A percentile compares a stretch with the other conserved stretches of the same genome.
These are phyloP conservation scores for Limnanthes douglasii DNA, from an alignment of 345 rosid genomes.

Conservation along the genomic window DNA sequence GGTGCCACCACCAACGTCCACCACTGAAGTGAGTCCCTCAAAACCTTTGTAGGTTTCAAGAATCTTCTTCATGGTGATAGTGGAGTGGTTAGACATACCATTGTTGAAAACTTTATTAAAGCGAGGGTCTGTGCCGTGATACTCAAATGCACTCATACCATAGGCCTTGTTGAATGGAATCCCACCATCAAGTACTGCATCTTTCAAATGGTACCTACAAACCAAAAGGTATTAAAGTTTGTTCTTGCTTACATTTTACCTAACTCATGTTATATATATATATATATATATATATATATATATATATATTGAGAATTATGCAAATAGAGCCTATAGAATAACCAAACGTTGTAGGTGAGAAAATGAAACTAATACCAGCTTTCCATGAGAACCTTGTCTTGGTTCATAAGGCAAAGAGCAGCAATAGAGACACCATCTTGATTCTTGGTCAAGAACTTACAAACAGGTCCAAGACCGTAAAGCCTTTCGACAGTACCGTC, in stretches of 20 bases:
- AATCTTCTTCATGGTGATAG: constrained; percentile 55
- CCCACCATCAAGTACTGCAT: constrained; percentile 66
- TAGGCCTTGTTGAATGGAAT: constrained; percentile 72
- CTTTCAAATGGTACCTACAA: constrained; percentile 62
- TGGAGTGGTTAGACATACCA: constrained; percentile 69
- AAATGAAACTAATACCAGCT: constrained; percentile 40
- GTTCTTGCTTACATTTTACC: neutral
- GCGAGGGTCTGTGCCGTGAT: constrained; percentile 55
- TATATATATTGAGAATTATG: neutral
- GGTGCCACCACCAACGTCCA: constrained; percentile 85
- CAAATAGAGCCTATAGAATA: constrained; percentile 4
- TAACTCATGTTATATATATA: neutral
- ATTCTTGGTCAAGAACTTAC: constrained; percentile 64
- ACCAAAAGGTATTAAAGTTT: neutral
- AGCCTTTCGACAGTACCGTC: constrained; percentile 39
- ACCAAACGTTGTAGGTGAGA: neutral
- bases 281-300: neutral
- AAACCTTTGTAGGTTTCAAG: constrained; percentile 65
- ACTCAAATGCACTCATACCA: constrained; percentile 67
- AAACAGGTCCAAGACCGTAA: constrained; percentile 68
- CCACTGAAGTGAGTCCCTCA: constrained; percentile 42
- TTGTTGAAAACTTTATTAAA: constrained; percentile 65
- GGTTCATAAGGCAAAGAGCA: constrained; percentile 66
- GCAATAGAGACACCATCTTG: constrained; percentile 73
- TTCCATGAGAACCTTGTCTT: constrained; percentile 88